These are phyloP conservation scores for Lachnellula arida DNA, from an alignment of 2,329 filamentous ascomycete genomes.

Conservation along the genomic window DNA sequence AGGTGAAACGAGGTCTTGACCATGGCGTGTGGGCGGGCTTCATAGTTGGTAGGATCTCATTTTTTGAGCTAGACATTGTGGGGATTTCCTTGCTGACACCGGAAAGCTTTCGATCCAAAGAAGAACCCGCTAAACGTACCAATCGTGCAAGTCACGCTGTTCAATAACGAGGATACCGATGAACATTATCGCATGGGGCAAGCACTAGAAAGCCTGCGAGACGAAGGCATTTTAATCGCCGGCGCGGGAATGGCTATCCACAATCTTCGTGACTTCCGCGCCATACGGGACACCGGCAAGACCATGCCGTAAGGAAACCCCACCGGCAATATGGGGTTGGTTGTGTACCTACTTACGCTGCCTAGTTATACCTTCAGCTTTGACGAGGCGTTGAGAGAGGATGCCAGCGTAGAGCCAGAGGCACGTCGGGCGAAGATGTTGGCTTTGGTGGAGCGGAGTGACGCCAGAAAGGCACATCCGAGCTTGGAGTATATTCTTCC, in stretches of 20 bases:
- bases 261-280: conserved; percentile 54
- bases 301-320: conserved; percentile 51
- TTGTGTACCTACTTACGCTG: conserved; percentile 8
- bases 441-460: conserved; percentile 41
- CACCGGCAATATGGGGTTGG: conserved; percentile 1
- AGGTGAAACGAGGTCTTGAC: conserved; percentile 62
- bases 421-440: conserved; percentile 34
- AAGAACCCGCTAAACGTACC: conserved; percentile 60
- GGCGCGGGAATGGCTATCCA: conserved; percentile 73
- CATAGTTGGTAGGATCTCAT: conserved; percentile 25
- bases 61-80: conserved; percentile 6
- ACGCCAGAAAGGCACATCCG: conserved; percentile 58
- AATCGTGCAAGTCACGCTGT: conserved; percentile 68
- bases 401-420: conserved; percentile 25
- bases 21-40: conserved; percentile 71
- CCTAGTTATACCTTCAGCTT: conserved; percentile 41
- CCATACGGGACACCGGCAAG: conserved; percentile 43
- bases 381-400: conserved; percentile 54
- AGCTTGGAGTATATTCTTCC: conserved; percentile 58
- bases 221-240: conserved; percentile 64
- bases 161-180: conserved; percentile 57
- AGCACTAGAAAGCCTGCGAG: conserved; percentile 58
- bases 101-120: conserved; percentile 18
- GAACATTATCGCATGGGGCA: conserved; percentile 63
- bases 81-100: conserved; percentile 6